Evolutionary conservation across 1,284 basidiomycete species (phyloP), one percentile per base, ranked within the genome.

Genomic region (Paramarasmius palmivorus): DNA sequence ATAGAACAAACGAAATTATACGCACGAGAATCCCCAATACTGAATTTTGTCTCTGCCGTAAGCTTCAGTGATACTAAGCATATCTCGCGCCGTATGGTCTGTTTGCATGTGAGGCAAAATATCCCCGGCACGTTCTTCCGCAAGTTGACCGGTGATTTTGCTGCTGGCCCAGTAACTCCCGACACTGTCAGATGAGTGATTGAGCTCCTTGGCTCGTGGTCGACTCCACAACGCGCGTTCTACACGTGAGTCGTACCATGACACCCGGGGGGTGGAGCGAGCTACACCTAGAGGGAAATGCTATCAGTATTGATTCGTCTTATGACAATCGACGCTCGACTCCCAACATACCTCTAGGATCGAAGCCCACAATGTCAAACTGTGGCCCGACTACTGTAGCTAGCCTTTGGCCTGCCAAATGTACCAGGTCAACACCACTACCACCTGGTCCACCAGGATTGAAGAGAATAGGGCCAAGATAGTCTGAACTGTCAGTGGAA

Each of bases 361-460:
- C 80, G 55, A 82, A 82, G 3, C 76, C 71, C 2, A 82, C 68
- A 9, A 80, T 56, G 56, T 82, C 78, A 56, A 74, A 81, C 29
- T 72, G 64, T 1, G 69, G 67, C 6, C 79, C 79, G n/a, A 80
- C 42, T 35, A 78, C 55, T 1, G 54, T 44, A 15, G 68, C 65
- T 22, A 81, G 53, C 2, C 55, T 41, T 4, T 61, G 52, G 0
- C 73, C 79, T 0, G 23, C 9, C 0, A 32, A 39, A 2, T 61
- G 49, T n/a, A 77, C 56, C 0, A 71, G 35, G 4, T 67, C 59
- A 4, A 79, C 71, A 14, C 79, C 79, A 50, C 74, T 73, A 2
- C 71, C 77, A 3, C 79, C 79, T 6, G 79, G 79, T 1, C 79
- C 79, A 2, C 79, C 79, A 0, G 80, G 80, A 54, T 82, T 82